These are phyloP conservation scores for Cladosporium velox DNA, from an alignment of 2,329 filamentous ascomycete species.

Conservation along the genomic window DNA sequence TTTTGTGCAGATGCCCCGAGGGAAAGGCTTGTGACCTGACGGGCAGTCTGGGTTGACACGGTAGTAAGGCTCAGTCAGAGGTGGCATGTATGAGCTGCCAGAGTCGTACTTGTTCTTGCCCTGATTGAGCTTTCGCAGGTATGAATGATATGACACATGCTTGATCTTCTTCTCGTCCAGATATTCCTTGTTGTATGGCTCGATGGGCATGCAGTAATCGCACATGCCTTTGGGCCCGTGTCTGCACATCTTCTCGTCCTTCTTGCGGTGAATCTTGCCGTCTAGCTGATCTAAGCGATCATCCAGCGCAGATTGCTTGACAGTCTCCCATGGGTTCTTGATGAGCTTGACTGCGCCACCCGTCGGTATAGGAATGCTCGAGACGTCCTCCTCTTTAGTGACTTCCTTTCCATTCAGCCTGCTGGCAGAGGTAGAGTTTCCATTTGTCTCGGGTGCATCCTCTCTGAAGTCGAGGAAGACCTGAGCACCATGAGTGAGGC, in stretches of 20 bases:
- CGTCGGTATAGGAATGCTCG: constrained; percentile 59
- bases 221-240: constrained; percentile 98
- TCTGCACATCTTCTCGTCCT: constrained; percentile 84
- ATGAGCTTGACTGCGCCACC: constrained; percentile 62
- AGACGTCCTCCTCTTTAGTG: constrained; percentile 66
- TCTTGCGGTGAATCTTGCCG: constrained; percentile 80
- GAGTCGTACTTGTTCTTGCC: constrained; percentile 95
- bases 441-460: constrained; percentile 54
- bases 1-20: constrained; percentile 95
- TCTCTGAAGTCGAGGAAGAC: constrained; percentile 82
- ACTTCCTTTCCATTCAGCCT: constrained; percentile 79
- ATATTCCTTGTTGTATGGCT: constrained; percentile 88
- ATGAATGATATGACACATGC: constrained; percentile 92
- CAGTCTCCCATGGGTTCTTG: constrained; percentile 90
- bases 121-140: constrained; percentile 92
- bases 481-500: constrained; percentile 77
- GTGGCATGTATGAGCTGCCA: constrained; percentile 93
- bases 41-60: constrained; percentile 87
- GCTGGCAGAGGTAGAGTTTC: constrained; percentile 53
- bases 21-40: constrained; percentile 89
- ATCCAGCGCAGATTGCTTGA: constrained; percentile 85
- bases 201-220: constrained; percentile 96
- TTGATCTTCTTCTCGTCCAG: constrained; percentile 97
- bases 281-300: constrained; percentile 81
- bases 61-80: constrained; percentile 88